Conservation (phyloP, 768 basidiomycete species). For the Lactifluus hygrophoroides region DNA sequence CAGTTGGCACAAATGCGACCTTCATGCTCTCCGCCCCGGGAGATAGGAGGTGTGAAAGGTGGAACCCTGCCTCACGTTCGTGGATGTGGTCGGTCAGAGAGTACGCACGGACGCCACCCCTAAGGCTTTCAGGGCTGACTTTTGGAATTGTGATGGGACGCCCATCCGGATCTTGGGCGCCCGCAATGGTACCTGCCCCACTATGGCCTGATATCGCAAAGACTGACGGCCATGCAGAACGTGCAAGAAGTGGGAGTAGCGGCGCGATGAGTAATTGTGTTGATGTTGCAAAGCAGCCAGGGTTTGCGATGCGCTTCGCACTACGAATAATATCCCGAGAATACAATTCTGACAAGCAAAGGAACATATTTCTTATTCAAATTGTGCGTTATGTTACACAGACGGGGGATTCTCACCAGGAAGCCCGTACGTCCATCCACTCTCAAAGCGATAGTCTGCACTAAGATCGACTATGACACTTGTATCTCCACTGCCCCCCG, state of each 20-base stretch:
- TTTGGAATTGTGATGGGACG: conserved; percentile 73
- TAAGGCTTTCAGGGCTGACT: conserved; percentile 65
- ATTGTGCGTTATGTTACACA: conserved; percentile 29
- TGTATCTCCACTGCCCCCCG: conserved; percentile 29
- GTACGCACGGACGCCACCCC: conserved; percentile 75
- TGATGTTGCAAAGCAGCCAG: conserved; percentile 95
- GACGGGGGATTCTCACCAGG: conserved; percentile 75
- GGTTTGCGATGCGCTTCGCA: conserved; percentile 89
- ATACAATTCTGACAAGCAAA: conserved; percentile 65
- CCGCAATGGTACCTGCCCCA: conserved; percentile 83
- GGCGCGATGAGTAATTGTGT: conserved; percentile 89
- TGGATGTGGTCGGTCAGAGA: conserved; percentile 96
- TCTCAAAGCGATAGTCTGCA: conserved; percentile 94
- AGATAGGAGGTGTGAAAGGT: conserved; percentile 58
- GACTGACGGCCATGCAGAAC: conserved; percentile 61
- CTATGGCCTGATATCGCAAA: conserved; percentile 94
- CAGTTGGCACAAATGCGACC: conserved; percentile 79
- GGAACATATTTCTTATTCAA: conserved; percentile 29
- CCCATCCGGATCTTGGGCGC: conserved; percentile 54
- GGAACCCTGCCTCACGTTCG: conserved; percentile 87
- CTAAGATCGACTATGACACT: conserved; percentile 89
- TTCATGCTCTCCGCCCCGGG: conserved; percentile 33
- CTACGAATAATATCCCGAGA: conserved; percentile 56
- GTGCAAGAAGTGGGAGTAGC: conserved; percentile 61
- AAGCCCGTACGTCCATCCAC: conserved; percentile 94